Base-by-base conservation (phyloP, 1,284 basidiomycete species). In the Moniliophthora roreri region DNA sequence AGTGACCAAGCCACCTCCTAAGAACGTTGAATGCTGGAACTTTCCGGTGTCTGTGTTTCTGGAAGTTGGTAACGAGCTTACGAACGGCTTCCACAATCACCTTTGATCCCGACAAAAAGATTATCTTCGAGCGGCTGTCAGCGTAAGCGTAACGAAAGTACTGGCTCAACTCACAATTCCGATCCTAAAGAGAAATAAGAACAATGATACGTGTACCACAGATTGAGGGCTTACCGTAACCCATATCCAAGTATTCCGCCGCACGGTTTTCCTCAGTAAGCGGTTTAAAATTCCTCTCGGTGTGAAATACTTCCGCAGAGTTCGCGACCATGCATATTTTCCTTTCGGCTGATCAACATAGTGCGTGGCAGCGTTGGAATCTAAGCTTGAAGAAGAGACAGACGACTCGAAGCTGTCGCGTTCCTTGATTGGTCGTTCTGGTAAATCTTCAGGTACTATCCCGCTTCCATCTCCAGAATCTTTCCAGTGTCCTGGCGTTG, bases 1-100 rank as follows among this genome's bases (percentile, higher is more conserved):
- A 0, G 82, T 82, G 7, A 87, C 84, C 6, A 80, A 65, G 1
- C 81, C 82, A 1, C 83, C 83, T 18, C 75, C 72, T 2, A 81
- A 68, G 62, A 87, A 84, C 0, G 85, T 85, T 0, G 85, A 86
- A 64, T 90, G 87, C 60, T 89, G 87, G 59, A 90, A 89, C 1
- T 69, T 69, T 1, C 87, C 87, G 13, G 82, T 81, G 39, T 68
- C 71, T 73, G 13, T 23, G 40, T n/a, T n/a, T n/a, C 32, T 35
- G 21, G 37, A 15, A 34, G 28, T 32, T 15, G 15, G 28, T 39
- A 10, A 21, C 28, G 34, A 40, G 35, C 7, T 24, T 13, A n/a
- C 13, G 11, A 26, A 45, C 4, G 24, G 47, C 15, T 20, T 16
- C 18, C 50, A 6, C 24, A 42, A 21, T 46, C 53, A 78, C 78